Evolutionary conservation across 1,284 basidiomycete genomes (phyloP), one percentile per base, ranked within the genome.

Genomic region (Vanrija humicola): DNA sequence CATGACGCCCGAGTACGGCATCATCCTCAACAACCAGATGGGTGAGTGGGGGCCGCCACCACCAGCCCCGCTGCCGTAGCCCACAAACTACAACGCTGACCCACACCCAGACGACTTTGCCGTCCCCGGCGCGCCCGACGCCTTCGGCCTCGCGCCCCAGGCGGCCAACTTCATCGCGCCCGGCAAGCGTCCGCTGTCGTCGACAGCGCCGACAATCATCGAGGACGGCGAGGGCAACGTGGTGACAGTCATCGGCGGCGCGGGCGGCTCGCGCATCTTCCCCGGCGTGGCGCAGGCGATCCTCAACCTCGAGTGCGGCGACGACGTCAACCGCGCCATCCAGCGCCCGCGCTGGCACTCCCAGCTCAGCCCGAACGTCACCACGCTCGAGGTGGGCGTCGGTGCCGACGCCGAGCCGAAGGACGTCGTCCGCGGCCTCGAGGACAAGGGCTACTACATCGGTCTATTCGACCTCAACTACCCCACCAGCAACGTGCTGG

Each of bases 311-410:
- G 81, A 90, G 52, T 88, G 88, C 82, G 91, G 88, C 0, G 80
- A 89, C 77, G 86, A 95, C 66, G 72, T 88, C 29, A 86, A 86
- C 56, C 72, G 82, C 39, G 89, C 94, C 0, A 84, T 97, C 38
- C 94, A 97, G 73, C 82, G 77, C 61, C 86, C 89, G 0, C 81
- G 94, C n/a, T 71, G 95, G n/a, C 94, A 97, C 69, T 84, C 95
- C 69, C 95, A 97, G 70, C 79, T 96, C 25, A 87, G 86, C 62
- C 94, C 94, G 0, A 56, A 72, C 15, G 44, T 74, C 23, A 80
- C 89, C 12, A 82, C 86, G 14, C 80, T 83, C 28, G 92, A 94
- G 47, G 69, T 69, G 16, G 70, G 70, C 7, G 65, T 65, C 19
- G 38, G 38, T 10, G 66, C 67, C 18, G 67, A 68, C 29, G 79